These are phyloP conservation scores for Blastocystis sp. DNA, from an alignment of 352 stramenopile species.

Conservation along the genomic window DNA sequence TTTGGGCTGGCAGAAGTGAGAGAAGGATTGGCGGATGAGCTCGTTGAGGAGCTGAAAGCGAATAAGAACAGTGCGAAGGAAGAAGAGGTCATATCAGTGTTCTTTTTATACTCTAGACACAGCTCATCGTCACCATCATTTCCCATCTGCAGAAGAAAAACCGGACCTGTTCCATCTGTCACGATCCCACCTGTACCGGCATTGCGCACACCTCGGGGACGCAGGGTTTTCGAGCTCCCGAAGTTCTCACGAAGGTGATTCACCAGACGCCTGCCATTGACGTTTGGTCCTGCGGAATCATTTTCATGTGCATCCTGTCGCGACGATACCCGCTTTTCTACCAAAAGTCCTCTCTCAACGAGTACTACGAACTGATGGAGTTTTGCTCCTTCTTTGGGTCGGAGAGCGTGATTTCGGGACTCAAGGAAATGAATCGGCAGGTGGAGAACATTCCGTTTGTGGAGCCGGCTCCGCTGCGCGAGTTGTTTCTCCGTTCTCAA, in stretches of 20 bases:
- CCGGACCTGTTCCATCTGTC: background rate
- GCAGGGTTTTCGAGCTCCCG: conserved; percentile 41
- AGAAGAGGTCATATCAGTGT: background rate
- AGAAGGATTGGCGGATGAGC: background rate
- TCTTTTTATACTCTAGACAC: background rate
- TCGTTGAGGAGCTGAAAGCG: background rate
- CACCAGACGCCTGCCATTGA: conserved; percentile 47
- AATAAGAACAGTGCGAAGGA: background rate
- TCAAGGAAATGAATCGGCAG: conserved; percentile 38
- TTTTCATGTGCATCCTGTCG: conserved; percentile 51
- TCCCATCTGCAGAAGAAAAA: conserved; percentile 17
- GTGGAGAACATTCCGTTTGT: conserved; percentile 46
- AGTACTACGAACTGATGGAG: conserved; percentile 55
- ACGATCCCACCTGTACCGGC: conserved; percentile 33
- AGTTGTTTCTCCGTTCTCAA: conserved; percentile 10
- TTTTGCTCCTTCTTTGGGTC: conserved; percentile 39
- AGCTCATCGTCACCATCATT: conserved; percentile 36
- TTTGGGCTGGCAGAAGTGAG: conserved; percentile 40
- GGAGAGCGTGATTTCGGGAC: background rate
- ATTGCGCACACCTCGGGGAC: conserved; percentile 48
- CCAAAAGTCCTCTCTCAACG: conserved; percentile 46
- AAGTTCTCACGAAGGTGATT: conserved; percentile 52
- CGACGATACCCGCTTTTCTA: conserved; percentile 52
- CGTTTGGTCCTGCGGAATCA: conserved; percentile 54
- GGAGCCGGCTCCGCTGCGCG: background rate